phyloP scores from a whole-genome alignment of 1,284 basidiomycete species.

The Sporisorium reilianum region DNA sequence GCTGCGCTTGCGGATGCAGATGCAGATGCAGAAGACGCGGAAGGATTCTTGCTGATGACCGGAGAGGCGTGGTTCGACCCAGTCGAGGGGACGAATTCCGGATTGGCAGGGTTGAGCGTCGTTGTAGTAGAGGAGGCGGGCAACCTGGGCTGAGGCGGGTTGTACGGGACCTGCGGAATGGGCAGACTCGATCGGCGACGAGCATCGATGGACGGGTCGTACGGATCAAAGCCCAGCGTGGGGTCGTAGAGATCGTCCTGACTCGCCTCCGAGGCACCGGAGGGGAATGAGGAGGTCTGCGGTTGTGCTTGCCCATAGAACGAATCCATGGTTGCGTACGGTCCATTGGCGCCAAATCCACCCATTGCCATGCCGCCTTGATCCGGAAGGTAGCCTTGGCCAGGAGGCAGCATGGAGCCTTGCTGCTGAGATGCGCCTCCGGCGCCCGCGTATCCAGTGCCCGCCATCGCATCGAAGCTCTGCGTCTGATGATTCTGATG shows the following conservation, averaged over 20 bases:
- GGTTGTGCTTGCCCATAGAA: conserved; percentile 29
- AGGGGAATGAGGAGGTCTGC: conserved; percentile 27
- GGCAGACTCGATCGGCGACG: conserved; percentile 48
- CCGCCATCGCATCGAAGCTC: conserved; percentile 33
- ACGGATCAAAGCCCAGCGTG: conserved; percentile 47
- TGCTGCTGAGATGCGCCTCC: conserved; percentile 11
- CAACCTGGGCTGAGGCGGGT: conserved; percentile 16
- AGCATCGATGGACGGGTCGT: conserved; percentile 43
- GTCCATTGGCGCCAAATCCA: conserved; percentile 14
- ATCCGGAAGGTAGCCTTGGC: conserved; percentile 27
- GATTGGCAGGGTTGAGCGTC: conserved; percentile 54
- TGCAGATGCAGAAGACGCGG: neutral
- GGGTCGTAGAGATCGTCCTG: conserved; percentile 52
- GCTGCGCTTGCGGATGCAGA: neutral
- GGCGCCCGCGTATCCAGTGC: conserved; percentile 15
- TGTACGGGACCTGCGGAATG: conserved; percentile 29
- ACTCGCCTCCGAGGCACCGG: conserved; percentile 38
- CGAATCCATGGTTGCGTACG: conserved; percentile 21
- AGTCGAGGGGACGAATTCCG: conserved; percentile 53
- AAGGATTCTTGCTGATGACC: conserved; percentile 30
- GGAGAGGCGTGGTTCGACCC: conserved; percentile 49
- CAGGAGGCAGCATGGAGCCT: conserved; percentile 30
- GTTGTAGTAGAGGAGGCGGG: conserved; percentile 21
- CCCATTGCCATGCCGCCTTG: conserved; percentile 24
- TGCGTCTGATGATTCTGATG: conserved; percentile 23